Conservation (phyloP, 371 early-diverging fungal genomes). For the Homolaphlyctis polyrhiza region DNA sequence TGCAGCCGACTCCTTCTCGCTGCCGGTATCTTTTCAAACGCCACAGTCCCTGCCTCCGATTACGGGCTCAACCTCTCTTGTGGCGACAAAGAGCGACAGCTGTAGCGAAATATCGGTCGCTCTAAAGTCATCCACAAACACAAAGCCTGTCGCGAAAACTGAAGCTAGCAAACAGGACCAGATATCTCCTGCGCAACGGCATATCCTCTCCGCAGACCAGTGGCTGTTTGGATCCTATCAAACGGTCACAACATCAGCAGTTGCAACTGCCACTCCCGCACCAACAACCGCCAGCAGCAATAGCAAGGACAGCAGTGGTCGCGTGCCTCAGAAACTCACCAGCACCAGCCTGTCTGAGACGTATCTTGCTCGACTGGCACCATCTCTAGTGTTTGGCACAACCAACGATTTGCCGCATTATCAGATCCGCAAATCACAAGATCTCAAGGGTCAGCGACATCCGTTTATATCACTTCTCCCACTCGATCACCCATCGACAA, state of each 20-base stretch:
- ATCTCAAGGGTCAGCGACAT: background rate
- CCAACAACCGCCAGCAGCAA: too few relatives aligned
- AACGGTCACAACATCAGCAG: background rate
- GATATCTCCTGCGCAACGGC: too few relatives aligned
- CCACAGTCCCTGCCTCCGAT: too few relatives aligned
- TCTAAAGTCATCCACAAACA: too few relatives aligned
- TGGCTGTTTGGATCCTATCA: background rate
- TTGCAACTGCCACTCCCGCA: background rate
- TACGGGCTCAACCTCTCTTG: too few relatives aligned
- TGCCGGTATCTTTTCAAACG: too few relatives aligned
- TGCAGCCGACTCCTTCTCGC: too few relatives aligned
- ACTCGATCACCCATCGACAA: background rate
- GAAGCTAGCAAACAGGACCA: too few relatives aligned
- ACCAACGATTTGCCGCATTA: background rate
- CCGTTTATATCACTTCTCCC: background rate
- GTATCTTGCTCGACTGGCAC: background rate
- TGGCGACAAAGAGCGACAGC: too few relatives aligned
- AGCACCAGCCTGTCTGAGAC: background rate
- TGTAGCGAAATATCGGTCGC: too few relatives aligned
- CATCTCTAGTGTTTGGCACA: background rate
- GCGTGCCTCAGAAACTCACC: background rate
- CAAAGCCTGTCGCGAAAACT: too few relatives aligned
- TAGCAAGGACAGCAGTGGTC: background rate
- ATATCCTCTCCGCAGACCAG: background rate
- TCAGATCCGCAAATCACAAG: background rate